A percentile compares a stretch with the other conserved stretches of the same genome.
phyloP scores from a whole-genome alignment of 208 protist genomes.

The Leishmania martiniquensis region DNA sequence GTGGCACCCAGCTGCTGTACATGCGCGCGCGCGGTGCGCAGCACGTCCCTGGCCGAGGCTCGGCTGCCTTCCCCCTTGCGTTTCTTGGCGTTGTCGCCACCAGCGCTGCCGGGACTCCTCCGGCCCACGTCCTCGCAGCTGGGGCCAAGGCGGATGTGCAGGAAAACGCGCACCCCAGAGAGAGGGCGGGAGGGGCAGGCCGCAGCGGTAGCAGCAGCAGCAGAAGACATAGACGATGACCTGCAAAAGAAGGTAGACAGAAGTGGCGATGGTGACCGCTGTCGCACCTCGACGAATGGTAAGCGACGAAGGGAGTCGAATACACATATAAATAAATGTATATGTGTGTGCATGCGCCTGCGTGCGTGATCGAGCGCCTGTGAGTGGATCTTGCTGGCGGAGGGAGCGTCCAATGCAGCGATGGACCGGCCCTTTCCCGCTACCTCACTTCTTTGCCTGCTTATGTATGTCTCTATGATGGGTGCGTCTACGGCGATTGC shows the following conservation, averaged over 20 bases:
- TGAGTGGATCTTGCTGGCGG: neutral
- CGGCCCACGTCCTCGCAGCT: neutral
- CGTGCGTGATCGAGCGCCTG: neutral
- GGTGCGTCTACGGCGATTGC: neutral
- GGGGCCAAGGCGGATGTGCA: slow-evolving; percentile 52
- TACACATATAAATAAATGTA: no score
- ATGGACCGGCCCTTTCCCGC: neutral
- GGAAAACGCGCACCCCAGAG: slow-evolving; percentile 50
- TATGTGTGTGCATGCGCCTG: no score
- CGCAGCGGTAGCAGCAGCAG: neutral
- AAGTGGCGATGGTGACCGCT: neutral
- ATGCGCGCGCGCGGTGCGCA: slow-evolving; percentile 19
- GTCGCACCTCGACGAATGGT: neutral
- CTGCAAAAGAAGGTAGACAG: neutral
- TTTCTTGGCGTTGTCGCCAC: neutral
- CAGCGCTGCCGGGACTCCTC: neutral
- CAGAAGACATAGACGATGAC: neutral
- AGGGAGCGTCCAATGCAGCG: neutral
- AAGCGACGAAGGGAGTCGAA: neutral
- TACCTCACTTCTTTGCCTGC: neutral
- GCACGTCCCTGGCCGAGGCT: slow-evolving; percentile 9
- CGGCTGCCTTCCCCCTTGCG: neutral
- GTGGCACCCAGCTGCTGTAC: slow-evolving; percentile 59
- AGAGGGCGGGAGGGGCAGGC: slow-evolving; percentile 31
- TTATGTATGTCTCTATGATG: neutral